Evolutionary conservation across 441 rosid genomes (phyloP).

Genomic region (Jatropha multifida): DNA sequence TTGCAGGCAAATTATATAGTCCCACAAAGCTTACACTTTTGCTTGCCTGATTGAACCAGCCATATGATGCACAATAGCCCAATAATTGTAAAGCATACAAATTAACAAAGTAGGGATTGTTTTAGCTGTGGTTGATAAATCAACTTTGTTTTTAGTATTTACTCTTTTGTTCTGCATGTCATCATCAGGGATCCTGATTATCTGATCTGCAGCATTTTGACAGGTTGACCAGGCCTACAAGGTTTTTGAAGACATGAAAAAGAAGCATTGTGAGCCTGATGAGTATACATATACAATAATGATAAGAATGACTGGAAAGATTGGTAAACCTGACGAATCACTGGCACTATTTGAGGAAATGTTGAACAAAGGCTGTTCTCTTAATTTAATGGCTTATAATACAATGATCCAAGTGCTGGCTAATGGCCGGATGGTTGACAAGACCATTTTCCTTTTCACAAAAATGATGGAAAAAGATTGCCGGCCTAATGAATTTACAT

Average conservation of each 20-base stretch:
- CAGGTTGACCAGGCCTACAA: constrained; percentile 71
- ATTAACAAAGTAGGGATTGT: not conserved
- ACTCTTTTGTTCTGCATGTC: not conserved
- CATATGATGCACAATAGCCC: not conserved
- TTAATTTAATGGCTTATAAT: constrained; percentile 66
- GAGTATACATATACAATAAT: constrained; percentile 82
- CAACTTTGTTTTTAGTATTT: not conserved
- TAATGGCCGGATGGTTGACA: constrained; percentile 56
- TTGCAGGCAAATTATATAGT: not conserved
- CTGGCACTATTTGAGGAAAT: constrained; percentile 67
- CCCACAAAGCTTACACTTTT: not conserved
- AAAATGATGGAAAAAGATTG: constrained; percentile 70
- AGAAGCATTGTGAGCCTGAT: constrained; percentile 65
- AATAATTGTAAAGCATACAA: not conserved
- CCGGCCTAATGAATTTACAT: constrained; percentile 77
- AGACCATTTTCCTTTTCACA: constrained; percentile 38
- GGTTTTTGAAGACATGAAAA: constrained; percentile 87
- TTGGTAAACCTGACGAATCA: constrained; percentile 62
- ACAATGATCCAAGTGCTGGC: constrained; percentile 80
- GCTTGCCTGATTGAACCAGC: not conserved
- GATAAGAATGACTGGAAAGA: constrained; percentile 77
- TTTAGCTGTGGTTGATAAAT: not conserved
- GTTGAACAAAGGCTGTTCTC: constrained; percentile 55
- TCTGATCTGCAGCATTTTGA: constrained; percentile 69
- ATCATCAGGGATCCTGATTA: constrained; percentile 37